Base-by-base conservation (phyloP, 768 basidiomycete species). In the Boletus reticulatus region DNA sequence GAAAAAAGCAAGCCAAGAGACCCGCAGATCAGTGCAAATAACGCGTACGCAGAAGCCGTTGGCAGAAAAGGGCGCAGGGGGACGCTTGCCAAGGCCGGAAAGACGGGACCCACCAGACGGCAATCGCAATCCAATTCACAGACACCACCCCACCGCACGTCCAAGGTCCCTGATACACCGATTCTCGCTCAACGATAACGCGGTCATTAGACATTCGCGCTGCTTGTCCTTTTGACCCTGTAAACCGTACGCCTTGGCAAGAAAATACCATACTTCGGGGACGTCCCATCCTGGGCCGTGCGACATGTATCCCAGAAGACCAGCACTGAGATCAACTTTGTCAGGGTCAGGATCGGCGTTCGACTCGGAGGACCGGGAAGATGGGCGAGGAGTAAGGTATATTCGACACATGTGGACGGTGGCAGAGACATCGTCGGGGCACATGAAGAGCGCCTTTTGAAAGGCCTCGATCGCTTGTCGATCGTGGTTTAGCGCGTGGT, bases 251-350 rank as follows among this genome's bases (percentile, higher is more conserved):
- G 87, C 88, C 64, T 87, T 92, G 7, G 87, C 91, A 14, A 98
- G 79, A 68, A 85, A 90, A 70, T 89, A 96, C 96, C 96, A 99
- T 24, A 90, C 95, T 69, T 98, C 96, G 0, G 94, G 84, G 2
- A 89, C 81, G 68, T 97, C 88, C 94, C 94, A 98, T 12, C 88
- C 96, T 0, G 77, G 75, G 1, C 89, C 91, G 39, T 84, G 82
- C 0, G 93, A 91, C 46, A 94, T 66, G 59, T 89, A 84, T 1
- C 81, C 81, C 27, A 98, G 78, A 63, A 95, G 74, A 3, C 88
- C 88, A 5, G 90, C 92, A 0, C 92, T 92, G 38, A 97, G 77
- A 65, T 96, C 92, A 9, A 89, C 78, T 64, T 87, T 80, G 59
- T 74, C 78, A 43, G 65, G 61, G 19, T 71, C 72, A 2, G 66